phyloP scores from a whole-genome alignment of 1,284 basidiomycete genomes.

The Veloporphyrellus conicus region DNA sequence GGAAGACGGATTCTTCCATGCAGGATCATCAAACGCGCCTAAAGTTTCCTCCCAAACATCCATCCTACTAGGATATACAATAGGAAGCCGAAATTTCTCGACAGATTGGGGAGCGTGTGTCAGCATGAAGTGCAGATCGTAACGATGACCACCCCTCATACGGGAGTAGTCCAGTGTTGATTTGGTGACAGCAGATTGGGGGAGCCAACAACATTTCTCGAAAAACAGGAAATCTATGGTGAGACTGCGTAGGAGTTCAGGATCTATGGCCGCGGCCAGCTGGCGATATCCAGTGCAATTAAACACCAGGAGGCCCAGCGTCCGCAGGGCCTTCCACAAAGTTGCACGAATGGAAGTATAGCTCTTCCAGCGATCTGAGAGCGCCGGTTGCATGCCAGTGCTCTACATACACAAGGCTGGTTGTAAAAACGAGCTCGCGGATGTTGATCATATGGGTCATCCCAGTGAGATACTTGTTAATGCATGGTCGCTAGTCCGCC shows the following conservation, averaged over 20 bases:
- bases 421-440: conserved; percentile 8
- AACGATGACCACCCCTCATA: too few species aligned
- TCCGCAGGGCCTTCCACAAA: conserved; percentile 3
- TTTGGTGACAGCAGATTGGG: neutral
- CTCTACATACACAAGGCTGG: conserved; percentile 5
- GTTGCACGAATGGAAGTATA: conserved; percentile 5
- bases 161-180: too few species aligned
- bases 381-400: conserved; percentile 14
- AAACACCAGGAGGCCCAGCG: neutral
- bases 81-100: neutral
- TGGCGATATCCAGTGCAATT: neutral
- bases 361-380: conserved; percentile 12
- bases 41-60: too few species aligned
- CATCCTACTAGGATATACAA: too few species aligned
- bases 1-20: neutral
- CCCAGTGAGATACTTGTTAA: neutral
- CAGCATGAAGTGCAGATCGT: neutral
- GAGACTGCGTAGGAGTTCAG: conserved; percentile 1
- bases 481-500: conserved; percentile 1
- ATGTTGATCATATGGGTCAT: conserved; percentile 22
- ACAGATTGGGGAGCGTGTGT: conserved; percentile 1
- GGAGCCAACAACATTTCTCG: neutral
- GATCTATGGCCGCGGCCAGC: neutral
- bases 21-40: neutral
- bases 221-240: neutral